phyloP scores from a whole-genome alignment of 2,329 filamentous ascomycete genomes.

The Fusarium palustre region DNA sequence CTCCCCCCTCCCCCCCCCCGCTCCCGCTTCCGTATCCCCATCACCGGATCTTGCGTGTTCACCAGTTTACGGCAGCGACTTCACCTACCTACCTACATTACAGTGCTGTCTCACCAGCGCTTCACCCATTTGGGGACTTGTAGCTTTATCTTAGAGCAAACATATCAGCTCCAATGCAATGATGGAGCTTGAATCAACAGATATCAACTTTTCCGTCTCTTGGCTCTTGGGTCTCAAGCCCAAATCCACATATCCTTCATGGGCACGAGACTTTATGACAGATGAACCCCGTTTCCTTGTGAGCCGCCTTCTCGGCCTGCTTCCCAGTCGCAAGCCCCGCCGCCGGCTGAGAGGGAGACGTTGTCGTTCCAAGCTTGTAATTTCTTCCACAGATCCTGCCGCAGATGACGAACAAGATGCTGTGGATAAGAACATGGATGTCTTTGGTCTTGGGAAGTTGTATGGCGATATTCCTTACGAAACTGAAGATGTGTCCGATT shows the following conservation, averaged over 20 bases:
- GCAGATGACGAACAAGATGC: conserved; percentile 24
- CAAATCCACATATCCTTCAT: conserved; percentile 42
- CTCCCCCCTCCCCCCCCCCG: conserved; percentile 34
- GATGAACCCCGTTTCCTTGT: conserved; percentile 48
- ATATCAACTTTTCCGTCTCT: conserved; percentile 48
- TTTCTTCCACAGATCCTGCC: conserved; percentile 15
- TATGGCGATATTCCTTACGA: conserved; percentile 42
- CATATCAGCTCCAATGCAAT: conserved; percentile 34
- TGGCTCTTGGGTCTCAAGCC: conserved; percentile 48
- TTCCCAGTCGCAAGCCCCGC: conserved; percentile 41
- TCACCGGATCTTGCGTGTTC: conserved; percentile 23
- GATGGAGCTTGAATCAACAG: conserved; percentile 46
- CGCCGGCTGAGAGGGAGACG: conserved; percentile 38
- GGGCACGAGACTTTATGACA: conserved; percentile 44
- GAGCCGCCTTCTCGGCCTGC: conserved; percentile 47
- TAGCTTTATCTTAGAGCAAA: conserved; percentile 41
- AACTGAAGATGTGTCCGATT: conserved; percentile 37
- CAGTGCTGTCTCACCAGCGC: conserved; percentile 24
- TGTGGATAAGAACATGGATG: conserved; percentile 31
- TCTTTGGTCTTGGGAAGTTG: conserved; percentile 40
- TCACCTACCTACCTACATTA: conserved; percentile 24
- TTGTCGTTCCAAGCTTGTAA: conserved; percentile 32
- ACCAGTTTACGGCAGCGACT: not conserved
- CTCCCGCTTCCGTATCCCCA: conserved; percentile 36
- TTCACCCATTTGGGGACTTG: conserved; percentile 28